A percentile compares a stretch with the other conserved stretches of the same genome.
Conservation (phyloP, 208 protist species). For the Leishmania turanica region DNA sequence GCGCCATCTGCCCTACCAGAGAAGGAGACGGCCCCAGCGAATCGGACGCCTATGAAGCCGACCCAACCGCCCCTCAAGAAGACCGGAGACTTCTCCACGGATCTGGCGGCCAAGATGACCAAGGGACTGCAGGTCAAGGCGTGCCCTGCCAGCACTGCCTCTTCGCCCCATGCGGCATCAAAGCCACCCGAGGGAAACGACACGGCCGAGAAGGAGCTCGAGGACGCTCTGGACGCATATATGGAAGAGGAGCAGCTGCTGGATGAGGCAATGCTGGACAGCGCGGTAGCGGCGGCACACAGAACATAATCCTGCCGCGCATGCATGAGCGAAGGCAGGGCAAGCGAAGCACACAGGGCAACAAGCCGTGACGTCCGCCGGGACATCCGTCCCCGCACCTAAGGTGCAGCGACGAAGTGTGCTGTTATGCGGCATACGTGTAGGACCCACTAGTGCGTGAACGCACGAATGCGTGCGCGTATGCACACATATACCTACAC, state of each 20-base stretch:
- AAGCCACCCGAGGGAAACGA: background rate
- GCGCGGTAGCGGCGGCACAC: constrained; percentile 21
- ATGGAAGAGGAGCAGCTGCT: constrained; percentile 39
- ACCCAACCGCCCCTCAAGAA: background rate
- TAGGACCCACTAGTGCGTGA: background rate
- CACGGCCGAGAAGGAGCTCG: constrained; percentile 12
- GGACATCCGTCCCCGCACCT: too few species aligned
- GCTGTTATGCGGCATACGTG: background rate
- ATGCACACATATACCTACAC: background rate
- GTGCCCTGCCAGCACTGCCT: background rate
- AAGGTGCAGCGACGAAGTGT: background rate
- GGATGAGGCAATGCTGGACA: constrained; percentile 45
- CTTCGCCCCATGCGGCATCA: background rate
- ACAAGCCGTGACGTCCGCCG: background rate
- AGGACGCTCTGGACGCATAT: constrained; percentile 37
- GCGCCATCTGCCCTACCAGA: background rate
- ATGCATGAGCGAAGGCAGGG: background rate
- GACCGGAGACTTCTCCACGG: constrained; percentile 14
- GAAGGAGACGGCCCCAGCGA: background rate
- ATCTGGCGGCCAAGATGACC: constrained; percentile 23
- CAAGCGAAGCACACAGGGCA: background rate
- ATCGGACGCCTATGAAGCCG: background rate
- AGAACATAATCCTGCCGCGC: too few species aligned
- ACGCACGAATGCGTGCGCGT: background rate
- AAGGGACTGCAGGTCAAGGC: constrained; percentile 10